Base-by-base conservation (phyloP, 2,329 filamentous ascomycete species). In the Paecilomyces formosus region DNA sequence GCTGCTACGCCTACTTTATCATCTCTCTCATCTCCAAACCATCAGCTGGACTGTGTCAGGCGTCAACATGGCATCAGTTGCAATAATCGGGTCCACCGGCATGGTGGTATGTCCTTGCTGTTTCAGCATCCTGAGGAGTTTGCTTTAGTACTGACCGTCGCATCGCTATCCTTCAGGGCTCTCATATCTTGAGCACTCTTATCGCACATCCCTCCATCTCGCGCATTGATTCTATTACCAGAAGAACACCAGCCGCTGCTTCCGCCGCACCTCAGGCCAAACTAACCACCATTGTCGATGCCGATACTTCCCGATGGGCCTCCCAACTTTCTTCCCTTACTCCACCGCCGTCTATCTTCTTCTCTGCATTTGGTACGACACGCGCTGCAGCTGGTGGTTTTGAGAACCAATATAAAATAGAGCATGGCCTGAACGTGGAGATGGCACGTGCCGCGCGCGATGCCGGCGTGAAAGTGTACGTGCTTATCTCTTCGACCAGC, bases 371-470 rank as follows among this genome's bases (percentile, higher is more conserved):
- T 0, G 93, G 88, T 59, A 96, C 91, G 2, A 97, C 92, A 0
- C 84, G 86, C 54, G 88, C 79, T 0, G 80, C 81, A 12, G 92
- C 91, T 0, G 92, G 92, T 61, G 81, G 88, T 58, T 77, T 96
- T 63, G 87, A 85, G 28, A 85, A 87, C 61, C 93, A 97, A 76
- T 88, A 90, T 77, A 89, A 89, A 70, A 89, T 97, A 63, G 93
- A 97, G 76, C 85, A 92, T 70, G 91, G 94, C 69, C 80, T 96
- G 52, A 96, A 96, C 74, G 74, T 95, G 54, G 86, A 88, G 63
- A 80, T 96, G 24, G 92, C 90, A 3, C 82, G 83, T 61, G 86
- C 88, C 0, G 90, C 92, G 51, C 90, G 88, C 69, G 82, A 81
- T 3, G 84, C 86, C 0, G 90, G 90, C 35, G 82, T 85, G 11